phyloP scores from a whole-genome alignment of 2,329 filamentous ascomycete species.

The Arthrobotrys musiformis region DNA sequence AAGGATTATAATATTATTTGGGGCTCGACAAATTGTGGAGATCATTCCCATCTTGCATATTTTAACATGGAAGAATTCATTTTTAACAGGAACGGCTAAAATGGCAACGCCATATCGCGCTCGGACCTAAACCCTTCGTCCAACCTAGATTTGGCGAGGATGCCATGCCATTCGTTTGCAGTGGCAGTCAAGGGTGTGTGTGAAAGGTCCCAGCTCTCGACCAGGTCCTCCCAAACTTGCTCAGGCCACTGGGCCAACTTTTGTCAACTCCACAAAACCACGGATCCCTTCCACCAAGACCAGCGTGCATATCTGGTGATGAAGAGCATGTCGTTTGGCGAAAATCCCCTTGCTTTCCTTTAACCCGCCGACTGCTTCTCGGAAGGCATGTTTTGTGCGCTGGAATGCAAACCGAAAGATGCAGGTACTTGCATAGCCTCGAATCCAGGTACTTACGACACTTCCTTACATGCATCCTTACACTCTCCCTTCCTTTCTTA shows the following conservation, averaged over 20 bases:
- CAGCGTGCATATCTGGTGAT: slow-evolving; percentile 11
- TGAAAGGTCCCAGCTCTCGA: slow-evolving; percentile 45
- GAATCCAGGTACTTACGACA: too few relatives aligned
- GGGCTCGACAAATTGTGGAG: slow-evolving; percentile 13
- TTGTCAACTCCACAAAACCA: slow-evolving; percentile 10
- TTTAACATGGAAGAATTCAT: slow-evolving; percentile 31
- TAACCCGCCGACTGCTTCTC: not conserved
- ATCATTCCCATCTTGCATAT: slow-evolving; percentile 31
- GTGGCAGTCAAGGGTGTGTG: slow-evolving; percentile 30
- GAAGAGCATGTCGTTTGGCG: not conserved
- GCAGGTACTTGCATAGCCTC: not conserved
- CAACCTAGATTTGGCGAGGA: slow-evolving; percentile 38
- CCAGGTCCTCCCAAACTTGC: slow-evolving; percentile 47
- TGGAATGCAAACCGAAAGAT: not conserved
- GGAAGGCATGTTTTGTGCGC: not conserved
- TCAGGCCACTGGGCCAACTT: slow-evolving; percentile 23
- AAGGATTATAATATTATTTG: not conserved
- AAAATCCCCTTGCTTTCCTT: slow-evolving; percentile 1
- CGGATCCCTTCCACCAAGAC: slow-evolving; percentile 2
- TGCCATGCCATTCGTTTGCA: not conserved
- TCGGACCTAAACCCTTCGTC: slow-evolving; percentile 35
- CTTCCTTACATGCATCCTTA: not conserved
- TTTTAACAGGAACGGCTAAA: slow-evolving; percentile 49
- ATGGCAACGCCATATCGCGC: slow-evolving; percentile 35
- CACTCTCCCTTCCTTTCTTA: too few relatives aligned